Evolutionary conservation across 805 yeast genomes (phyloP), one percentile per base, ranked within the genome.

Genomic region (Teunomyces barrocoloradensis): DNA sequence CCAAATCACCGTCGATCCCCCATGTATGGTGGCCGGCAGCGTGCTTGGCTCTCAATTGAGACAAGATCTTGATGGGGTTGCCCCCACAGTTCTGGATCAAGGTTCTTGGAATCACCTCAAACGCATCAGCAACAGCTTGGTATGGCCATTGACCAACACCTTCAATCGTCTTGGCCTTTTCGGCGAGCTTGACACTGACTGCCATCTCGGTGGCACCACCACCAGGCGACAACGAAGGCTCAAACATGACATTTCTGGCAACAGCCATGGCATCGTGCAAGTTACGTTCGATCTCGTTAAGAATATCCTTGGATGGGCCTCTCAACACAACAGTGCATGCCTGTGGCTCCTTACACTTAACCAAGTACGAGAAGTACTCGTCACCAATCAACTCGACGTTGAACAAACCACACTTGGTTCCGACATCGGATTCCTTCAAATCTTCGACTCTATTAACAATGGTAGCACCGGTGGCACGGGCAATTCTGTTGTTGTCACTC

Each of bases 201-300:
- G 98, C 98, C 98, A 94, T 94, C 73, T 94, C 99, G 25, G 97
- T 92, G 45, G 99, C 99, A 59, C 99, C 99, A 51, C 99, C 99
- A 60, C 99, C 99, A 43, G 99, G 99, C 2, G 96, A 80, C 63
- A 94, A 79, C 36, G 91, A 82, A 44, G 99, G 99, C 66, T 92
- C 96, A 57, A 92, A 84, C 77, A 89, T 79, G 30, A 94, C 97
- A 63, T 94, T 94, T 68, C 97, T 82, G 15, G 98, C 84, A 40
- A 94, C 99, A 3, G 97, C 92, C 96, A 94, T 87, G 39, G 99
- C 99, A 69, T 94, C 99, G 65, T 94, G 97, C 64, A 94, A 77
- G 66, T 94, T 94, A 65, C 99, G 84, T 64, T 94, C 99, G 60
- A 94, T 83, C 77, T 94, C 99, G 69, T 90, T 91, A 57, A 94